Evolutionary conservation across 345 rosid genomes (phyloP), one percentile per base, ranked within the genome.

Genomic region (Salix dunnii): DNA sequence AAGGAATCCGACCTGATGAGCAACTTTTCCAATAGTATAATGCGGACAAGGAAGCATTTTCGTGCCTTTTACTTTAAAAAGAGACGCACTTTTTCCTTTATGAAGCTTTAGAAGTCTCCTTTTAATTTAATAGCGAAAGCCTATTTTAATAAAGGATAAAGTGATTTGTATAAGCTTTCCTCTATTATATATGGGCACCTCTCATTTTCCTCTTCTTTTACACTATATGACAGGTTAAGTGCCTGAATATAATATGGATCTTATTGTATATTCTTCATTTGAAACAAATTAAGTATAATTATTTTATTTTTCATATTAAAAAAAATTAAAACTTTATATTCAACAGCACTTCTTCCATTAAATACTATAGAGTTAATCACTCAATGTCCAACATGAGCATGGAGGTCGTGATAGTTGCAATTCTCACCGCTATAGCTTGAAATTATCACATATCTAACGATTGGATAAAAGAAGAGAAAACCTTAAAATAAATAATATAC

Each of bases 71-170:
- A 25, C 74, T 77, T 75, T 78, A 81, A 75, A 84, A 90, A 77
- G 70, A 38, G 38, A 35, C 70, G 80, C 79, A 76, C 90, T 86
- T 90, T 88, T 40, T 83, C 79, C 81, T 88, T 87, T 83, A 67
- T 55, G 87, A 70, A 82, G 91, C 91, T 88, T 89, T 87, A 73
- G 42, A 87, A 83, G 84, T 78, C 82, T 76, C 88, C 79, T 87
- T 86, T 76, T 21, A 69, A 78, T 76, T 75, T 33, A 78, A 77
- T 27, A 78, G 79, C 62, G 13, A 74, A 55, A 27, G 35, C 35
- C 35, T 67, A 27, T 27, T 40, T 40, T 20, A 31, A 61, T 4
- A 46, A 20, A 67, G 35, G 17, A 60, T 18, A 48, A 21, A 75
- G 78, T 77, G 71, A 72, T 73, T 33, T 80, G 81, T 76, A 55